Evolutionary conservation across 495 filamentous ascomycete genomes (phyloP).

Genomic region (Cercophora scortea): DNA sequence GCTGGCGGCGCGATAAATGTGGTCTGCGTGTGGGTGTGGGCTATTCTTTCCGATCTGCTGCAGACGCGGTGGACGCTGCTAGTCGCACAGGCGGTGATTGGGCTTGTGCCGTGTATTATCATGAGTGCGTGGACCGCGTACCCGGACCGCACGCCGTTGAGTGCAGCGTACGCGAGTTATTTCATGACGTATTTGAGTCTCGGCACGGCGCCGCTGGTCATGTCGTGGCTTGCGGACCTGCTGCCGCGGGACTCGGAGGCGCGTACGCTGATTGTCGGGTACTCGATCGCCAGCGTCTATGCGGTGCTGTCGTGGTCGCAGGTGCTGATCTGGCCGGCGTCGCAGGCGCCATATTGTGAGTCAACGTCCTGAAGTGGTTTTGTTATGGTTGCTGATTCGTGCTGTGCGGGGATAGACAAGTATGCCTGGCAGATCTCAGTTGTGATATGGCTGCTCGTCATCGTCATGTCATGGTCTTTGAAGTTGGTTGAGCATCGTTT

Average conservation of each 20-base stretch:
- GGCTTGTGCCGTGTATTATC: conserved; percentile 28
- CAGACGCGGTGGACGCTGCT: conserved; percentile 30
- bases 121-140: conserved; percentile 32
- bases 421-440: conserved; percentile 33
- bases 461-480: conserved; percentile 5
- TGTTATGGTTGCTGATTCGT: neutral
- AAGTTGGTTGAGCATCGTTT: neutral
- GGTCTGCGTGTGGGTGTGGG: conserved; percentile 34
- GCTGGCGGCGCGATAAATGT: conserved; percentile 29
- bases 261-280: conserved; percentile 29
- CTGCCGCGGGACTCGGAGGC: conserved; percentile 33
- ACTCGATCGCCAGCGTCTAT: conserved; percentile 32
- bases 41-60: conserved; percentile 28
- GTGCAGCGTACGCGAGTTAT: conserved; percentile 29
- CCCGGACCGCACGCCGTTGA: conserved; percentile 20
- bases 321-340: conserved; percentile 35
- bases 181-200: conserved; percentile 30
- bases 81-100: conserved; percentile 28
- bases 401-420: conserved; percentile 13
- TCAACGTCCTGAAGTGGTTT: neutral
- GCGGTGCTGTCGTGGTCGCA: conserved; percentile 33
- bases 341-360: conserved; percentile 32
- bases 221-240: conserved; percentile 34
- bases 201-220: conserved; percentile 31
- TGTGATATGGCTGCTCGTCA: conserved; percentile 27